phyloP scores from a whole-genome alignment of 2,329 filamentous ascomycete genomes.

The Colletotrichum gloeosporioides region DNA sequence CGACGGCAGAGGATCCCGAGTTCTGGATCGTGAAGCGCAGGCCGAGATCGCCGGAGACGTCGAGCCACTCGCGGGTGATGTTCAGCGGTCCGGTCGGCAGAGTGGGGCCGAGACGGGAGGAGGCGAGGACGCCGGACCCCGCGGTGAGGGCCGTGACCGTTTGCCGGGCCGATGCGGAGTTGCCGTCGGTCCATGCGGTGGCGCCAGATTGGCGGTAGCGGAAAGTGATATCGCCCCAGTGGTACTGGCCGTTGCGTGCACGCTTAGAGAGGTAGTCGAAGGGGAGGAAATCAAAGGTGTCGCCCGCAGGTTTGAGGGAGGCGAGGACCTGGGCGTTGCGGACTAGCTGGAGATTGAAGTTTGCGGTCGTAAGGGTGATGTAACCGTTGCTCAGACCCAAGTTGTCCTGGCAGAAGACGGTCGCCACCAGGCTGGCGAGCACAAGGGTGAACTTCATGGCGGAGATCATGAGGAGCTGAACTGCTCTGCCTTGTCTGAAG shows the following conservation, averaged over 20 bases:
- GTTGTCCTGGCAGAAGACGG: conserved; percentile 29
- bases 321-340: conserved; percentile 51
- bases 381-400: conserved; percentile 45
- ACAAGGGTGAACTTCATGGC: neutral
- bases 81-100: conserved; percentile 44
- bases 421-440: neutral
- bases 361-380: conserved; percentile 41
- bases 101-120: conserved; percentile 45
- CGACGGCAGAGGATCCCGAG: conserved; percentile 40
- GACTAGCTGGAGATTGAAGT: conserved; percentile 48
- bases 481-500: neutral
- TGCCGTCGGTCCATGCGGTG: conserved; percentile 48
- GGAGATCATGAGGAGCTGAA: neutral
- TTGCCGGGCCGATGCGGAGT: conserved; percentile 48
- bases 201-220: conserved; percentile 52
- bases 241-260: conserved; percentile 58
- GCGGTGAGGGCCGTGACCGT: conserved; percentile 36
- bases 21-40: conserved; percentile 59
- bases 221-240: conserved; percentile 63
- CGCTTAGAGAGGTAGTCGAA: conserved; percentile 53
- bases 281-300: conserved; percentile 60
- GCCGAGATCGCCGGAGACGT: conserved; percentile 52
- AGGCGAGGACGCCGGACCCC: conserved; percentile 35
- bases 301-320: conserved; percentile 46
- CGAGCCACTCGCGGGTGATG: conserved; percentile 58